Percentiles rank a stretch among this genome's conserved stretches.
phyloP scores from a whole-genome alignment of 139 green algal species.

The Ettlia oleoabundans region DNA sequence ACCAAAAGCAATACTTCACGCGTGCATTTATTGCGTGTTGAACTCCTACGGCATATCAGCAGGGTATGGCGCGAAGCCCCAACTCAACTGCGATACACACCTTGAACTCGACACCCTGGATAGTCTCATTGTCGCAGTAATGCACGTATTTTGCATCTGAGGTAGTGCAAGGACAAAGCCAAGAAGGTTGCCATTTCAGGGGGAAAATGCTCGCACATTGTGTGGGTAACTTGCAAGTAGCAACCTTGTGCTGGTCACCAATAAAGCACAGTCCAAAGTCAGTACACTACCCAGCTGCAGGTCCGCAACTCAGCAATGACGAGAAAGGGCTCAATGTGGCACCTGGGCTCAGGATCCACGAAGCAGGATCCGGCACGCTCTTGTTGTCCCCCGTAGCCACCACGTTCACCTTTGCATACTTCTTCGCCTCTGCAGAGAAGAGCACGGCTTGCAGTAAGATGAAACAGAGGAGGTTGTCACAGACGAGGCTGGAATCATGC shows the following conservation, averaged over 20 bases:
- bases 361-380: constrained; percentile 69
- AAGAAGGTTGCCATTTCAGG: too few species aligned
- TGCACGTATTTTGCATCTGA: constrained; percentile 82
- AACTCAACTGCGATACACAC: too few species aligned
- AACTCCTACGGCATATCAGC: too few species aligned
- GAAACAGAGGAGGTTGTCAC: background rate
- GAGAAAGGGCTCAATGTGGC: background rate
- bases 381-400: constrained; percentile 90
- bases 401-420: constrained; percentile 80
- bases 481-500: background rate
- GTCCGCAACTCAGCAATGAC: too few species aligned
- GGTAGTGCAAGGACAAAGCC: background rate
- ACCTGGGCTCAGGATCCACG: constrained; percentile 91
- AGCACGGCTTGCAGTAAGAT: constrained; percentile 25
- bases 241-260: too few species aligned
- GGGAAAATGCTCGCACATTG: too few species aligned
- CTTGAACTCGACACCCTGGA: constrained; percentile 99
- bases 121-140: constrained; percentile 99
- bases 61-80: too few species aligned
- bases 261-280: too few species aligned
- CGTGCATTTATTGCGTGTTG: too few species aligned
- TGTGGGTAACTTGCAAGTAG: too few species aligned
- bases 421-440: constrained; percentile 74
- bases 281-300: too few species aligned
- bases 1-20: too few species aligned